phyloP scores from a whole-genome alignment of 495 filamentous ascomycete genomes.

The Rusavskia elegans region DNA sequence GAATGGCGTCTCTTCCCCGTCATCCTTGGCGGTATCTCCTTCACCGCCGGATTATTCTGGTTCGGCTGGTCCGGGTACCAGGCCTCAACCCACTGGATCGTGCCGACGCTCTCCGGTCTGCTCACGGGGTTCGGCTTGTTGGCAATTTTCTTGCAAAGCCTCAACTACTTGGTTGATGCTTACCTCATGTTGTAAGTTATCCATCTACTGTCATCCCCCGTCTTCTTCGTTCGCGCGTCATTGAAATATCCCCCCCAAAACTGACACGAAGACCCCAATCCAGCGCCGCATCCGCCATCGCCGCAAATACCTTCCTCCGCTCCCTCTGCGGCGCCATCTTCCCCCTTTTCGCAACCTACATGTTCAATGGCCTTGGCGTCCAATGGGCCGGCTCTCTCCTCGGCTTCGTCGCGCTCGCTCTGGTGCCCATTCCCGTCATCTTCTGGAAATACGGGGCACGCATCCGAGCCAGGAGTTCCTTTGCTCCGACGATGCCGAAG shows the following conservation, averaged over 20 bases:
- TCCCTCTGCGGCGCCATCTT: slow-evolving; percentile 63
- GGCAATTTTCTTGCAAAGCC: slow-evolving; percentile 66
- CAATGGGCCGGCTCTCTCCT: slow-evolving; percentile 65
- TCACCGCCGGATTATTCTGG: slow-evolving; percentile 70
- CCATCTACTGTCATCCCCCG: not conserved
- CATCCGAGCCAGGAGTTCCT: slow-evolving; percentile 50
- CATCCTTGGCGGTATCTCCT: slow-evolving; percentile 58
- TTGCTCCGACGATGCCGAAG: slow-evolving; percentile 38
- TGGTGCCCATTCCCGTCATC: slow-evolving; percentile 61
- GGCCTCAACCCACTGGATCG: slow-evolving; percentile 60
- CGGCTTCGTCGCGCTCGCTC: slow-evolving; percentile 48
- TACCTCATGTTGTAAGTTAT: slow-evolving; percentile 69
- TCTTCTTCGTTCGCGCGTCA: not conserved
- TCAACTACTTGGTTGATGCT: slow-evolving; percentile 80
- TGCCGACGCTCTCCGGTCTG: slow-evolving; percentile 56
- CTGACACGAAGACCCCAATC: not conserved
- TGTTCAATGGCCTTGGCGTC: slow-evolving; percentile 65
- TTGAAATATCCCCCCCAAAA: not conserved
- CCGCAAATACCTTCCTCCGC: slow-evolving; percentile 77
- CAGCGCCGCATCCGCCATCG: slow-evolving; percentile 70
- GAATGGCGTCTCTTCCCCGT: slow-evolving; percentile 78
- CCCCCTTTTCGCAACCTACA: slow-evolving; percentile 66
- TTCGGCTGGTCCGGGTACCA: slow-evolving; percentile 68
- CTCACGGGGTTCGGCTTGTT: slow-evolving; percentile 49
- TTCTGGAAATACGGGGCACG: slow-evolving; percentile 47